phyloP scores from a whole-genome alignment of 805 yeast genomes.

The Ogataea polymorpha region DNA sequence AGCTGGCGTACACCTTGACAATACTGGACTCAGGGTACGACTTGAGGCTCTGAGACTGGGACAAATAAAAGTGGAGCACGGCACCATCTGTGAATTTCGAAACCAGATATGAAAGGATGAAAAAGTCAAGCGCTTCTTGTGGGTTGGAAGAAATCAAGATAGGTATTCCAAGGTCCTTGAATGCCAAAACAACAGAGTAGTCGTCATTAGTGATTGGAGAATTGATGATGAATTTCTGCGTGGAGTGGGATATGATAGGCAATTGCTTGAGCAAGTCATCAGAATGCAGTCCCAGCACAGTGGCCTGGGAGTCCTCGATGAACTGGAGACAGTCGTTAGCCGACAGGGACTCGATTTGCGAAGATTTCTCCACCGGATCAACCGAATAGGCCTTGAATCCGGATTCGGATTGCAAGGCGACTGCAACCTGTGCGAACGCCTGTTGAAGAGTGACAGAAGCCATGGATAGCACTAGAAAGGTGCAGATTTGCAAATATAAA shows the following conservation, averaged over 20 bases:
- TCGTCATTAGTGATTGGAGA: slow-evolving; percentile 59
- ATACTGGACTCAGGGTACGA: slow-evolving; percentile 7
- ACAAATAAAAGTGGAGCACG: slow-evolving; percentile 64
- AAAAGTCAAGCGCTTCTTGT: slow-evolving; percentile 50
- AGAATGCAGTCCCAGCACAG: slow-evolving; percentile 52
- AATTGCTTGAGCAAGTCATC: slow-evolving; percentile 52
- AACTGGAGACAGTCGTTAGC: slow-evolving; percentile 53
- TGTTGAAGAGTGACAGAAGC: slow-evolving; percentile 1
- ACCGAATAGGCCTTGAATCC: slow-evolving; percentile 15
- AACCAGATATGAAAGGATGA: slow-evolving; percentile 57
- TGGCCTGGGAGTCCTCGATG: slow-evolving; percentile 37
- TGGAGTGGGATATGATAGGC: slow-evolving; percentile 47
- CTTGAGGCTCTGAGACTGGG: slow-evolving; percentile 2
- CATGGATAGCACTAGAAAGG: slow-evolving; percentile 1
- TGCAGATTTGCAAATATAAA: neutral
- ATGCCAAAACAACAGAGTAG: slow-evolving; percentile 64
- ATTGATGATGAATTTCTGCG: slow-evolving; percentile 51
- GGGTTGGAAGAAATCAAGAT: slow-evolving; percentile 65
- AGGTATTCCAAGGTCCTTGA: slow-evolving; percentile 65
- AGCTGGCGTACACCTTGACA: slow-evolving; percentile 15
- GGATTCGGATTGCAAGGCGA: slow-evolving; percentile 11
- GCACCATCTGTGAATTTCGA: slow-evolving; percentile 49
- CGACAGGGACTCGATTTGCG: slow-evolving; percentile 21
- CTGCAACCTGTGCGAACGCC: slow-evolving; percentile 11
- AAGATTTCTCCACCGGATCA: slow-evolving; percentile 7